phyloP scores from a whole-genome alignment of 2,329 filamentous ascomycete species.

The Colletotrichum eremochloae region DNA sequence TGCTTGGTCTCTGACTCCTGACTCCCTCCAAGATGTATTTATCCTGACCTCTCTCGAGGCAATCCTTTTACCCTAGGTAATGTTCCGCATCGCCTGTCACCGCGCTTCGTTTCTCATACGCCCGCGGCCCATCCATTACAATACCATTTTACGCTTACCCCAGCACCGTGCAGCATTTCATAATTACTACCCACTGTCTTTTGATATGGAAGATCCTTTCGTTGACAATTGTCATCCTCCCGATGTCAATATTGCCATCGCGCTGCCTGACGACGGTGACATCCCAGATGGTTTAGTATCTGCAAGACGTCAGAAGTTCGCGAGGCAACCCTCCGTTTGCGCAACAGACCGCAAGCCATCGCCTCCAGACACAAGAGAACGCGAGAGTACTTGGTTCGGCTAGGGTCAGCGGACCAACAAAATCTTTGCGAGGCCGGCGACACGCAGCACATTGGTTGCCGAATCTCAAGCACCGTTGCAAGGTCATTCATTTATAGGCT shows the following conservation, averaged over 20 bases:
- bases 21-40: conserved; percentile 4
- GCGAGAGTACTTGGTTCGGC: conserved; percentile 45
- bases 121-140: conserved; percentile 14
- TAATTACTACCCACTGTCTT: conserved; percentile 26
- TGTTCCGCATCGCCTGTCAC: conserved; percentile 22
- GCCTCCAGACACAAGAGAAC: conserved; percentile 42
- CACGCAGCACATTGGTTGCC: conserved; percentile 35
- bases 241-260: conserved; percentile 21
- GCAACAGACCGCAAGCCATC: conserved; percentile 2
- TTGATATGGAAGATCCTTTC: conserved; percentile 45
- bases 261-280: conserved; percentile 44
- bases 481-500: conserved; percentile 38
- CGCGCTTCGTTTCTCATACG: conserved; percentile 22
- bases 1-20: conserved; percentile 11
- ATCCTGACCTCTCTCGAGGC: conserved; percentile 40
- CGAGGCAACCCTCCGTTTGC: conserved; percentile 6
- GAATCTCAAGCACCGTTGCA: conserved; percentile 29
- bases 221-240: conserved; percentile 36
- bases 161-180: conserved; percentile 23
- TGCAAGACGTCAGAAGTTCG: conserved; percentile 51
- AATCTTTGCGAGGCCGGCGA: conserved; percentile 42
- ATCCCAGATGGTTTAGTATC: conserved; percentile 51
- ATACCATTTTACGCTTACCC: conserved; percentile 28
- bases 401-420: conserved; percentile 36
- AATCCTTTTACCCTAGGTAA: conserved; percentile 32